Evolutionary conservation across 495 filamentous ascomycete genomes (phyloP), one percentile per base, ranked within the genome.

Genomic region (Hypoxylon rickii): DNA sequence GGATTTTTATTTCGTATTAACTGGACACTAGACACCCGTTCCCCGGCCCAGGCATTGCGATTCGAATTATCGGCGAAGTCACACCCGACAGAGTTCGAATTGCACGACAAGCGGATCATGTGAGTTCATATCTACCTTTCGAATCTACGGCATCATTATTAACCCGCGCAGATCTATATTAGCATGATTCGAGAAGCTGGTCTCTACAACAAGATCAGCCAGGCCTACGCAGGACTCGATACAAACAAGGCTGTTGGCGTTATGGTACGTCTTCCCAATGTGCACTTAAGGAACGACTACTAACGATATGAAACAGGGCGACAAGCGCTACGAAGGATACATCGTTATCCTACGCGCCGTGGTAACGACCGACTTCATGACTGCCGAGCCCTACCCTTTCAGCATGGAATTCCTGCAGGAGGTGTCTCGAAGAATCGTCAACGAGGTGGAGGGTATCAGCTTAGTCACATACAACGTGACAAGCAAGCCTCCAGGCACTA

Each of bases 51-150:
- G 94, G 92, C 3, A 84, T 98, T 51, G 94, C 86, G 17, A 91
- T 97, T 64, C 84, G 94, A 43, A 86, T 97, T 42, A 75, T 96
- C 0, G 94, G 94, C 31, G 93, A 96, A 51, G 89, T 97, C 3
- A 96, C 88, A 8, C 76, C 77, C 3, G 87, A 92, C 61, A 82
- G 86, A 44, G 85, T 97, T 19, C 81, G 82, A 19, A 95, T 96
- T 31, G 91, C 85, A 12, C 80, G 92, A 13, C 74, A 89, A 63
- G 94, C 94, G 2, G 94, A 97, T 68, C 70, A 89, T 56, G 58
- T 61, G 18, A 56, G 58, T 50, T 26, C 3, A 19, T 8, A 21
- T 21, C 8, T 79, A 49, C 21, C 31, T 12, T n/a, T n/a, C n/a
- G n/a, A n/a, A n/a, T 7, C 10, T 22, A 8, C 12, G 38, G 18